Evolutionary conservation across 179 eudicot species (phyloP).

Genomic region (Vitellaria paradoxa): DNA sequence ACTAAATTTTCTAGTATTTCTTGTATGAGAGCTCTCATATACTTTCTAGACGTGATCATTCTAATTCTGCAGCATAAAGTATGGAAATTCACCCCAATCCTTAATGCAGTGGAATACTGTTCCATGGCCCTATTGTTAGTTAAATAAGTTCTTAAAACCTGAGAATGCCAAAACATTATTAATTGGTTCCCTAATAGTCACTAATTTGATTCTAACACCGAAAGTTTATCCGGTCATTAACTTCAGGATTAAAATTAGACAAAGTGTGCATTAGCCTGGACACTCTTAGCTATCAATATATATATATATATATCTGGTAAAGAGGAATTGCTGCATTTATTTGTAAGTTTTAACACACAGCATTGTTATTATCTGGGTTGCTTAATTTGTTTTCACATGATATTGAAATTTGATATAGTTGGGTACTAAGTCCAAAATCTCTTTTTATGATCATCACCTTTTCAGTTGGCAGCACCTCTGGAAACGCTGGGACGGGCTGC

Average conservation of each 20-base stretch:
- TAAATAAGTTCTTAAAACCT: not conserved
- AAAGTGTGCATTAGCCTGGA: no score
- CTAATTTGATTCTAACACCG: no score
- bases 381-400: not conserved
- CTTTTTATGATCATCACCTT: conserved; percentile 13
- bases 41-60: not conserved
- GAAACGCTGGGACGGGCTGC: conserved; percentile 80
- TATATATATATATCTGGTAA: no score
- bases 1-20: not conserved
- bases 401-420: conserved; percentile 1
- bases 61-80: not conserved
- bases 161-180: not conserved
- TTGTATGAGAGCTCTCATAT: not conserved
- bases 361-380: not conserved
- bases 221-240: no score
- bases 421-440: not conserved
- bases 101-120: not conserved
- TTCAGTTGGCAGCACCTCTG: conserved; percentile 81
- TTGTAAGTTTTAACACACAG: conserved; percentile 4
- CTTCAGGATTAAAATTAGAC: no score
- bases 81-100: not conserved
- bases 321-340: not conserved
- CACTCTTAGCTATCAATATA: no score
- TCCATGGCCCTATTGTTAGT: not conserved
- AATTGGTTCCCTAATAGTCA: not conserved